phyloP scores from a whole-genome alignment of 192 early-diverging fungal genomes.

The Podila horticola region DNA sequence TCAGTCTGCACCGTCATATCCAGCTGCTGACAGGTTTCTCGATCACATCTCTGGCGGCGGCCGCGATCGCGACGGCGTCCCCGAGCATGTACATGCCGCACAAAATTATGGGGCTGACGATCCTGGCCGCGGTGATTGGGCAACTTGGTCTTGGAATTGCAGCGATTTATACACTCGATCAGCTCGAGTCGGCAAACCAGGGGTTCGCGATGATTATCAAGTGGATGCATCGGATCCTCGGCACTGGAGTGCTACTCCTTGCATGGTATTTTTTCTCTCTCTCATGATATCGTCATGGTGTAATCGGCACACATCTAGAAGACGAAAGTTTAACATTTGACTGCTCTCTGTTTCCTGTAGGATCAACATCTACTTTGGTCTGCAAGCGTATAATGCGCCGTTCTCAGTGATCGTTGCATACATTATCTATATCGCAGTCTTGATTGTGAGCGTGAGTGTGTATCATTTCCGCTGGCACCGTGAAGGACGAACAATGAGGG shows the following conservation, averaged over 20 bases:
- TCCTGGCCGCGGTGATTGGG: conserved; percentile 9
- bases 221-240: conserved; percentile 6
- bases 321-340: no score
- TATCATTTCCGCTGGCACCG: background rate
- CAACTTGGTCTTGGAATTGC: conserved; percentile 14
- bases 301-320: no score
- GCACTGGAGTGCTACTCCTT: background rate
- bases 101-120: conserved; percentile 16
- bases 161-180: background rate
- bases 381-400: background rate
- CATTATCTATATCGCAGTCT: background rate
- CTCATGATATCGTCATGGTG: background rate
- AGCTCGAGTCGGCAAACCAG: conserved; percentile 10
- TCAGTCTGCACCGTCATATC: conserved; percentile 18
- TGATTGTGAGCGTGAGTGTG: background rate
- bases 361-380: background rate
- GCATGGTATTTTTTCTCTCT: no score
- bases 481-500: background rate
- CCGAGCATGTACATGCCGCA: background rate
- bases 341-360: background rate
- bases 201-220: conserved; percentile 19
- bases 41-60: conserved; percentile 8
- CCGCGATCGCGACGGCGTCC: conserved; percentile 12
- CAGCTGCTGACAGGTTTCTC: conserved; percentile 23
- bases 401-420: background rate